Evolutionary conservation across 805 yeast species (phyloP).

Genomic region (Yarrowia alimentaria): DNA sequence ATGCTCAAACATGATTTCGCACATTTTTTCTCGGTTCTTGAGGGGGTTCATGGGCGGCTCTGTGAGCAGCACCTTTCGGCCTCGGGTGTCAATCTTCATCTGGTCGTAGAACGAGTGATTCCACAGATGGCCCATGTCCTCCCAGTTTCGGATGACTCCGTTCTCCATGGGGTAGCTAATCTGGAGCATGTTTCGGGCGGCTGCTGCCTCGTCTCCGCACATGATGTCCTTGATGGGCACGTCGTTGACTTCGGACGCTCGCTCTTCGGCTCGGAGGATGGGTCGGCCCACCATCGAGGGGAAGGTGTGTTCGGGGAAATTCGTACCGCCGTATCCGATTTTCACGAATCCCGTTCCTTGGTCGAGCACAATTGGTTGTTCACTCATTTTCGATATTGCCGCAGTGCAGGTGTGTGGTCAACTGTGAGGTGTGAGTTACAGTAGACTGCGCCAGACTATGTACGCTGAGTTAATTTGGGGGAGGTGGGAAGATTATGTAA

Average conservation of each 20-base stretch:
- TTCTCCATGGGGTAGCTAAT: slow-evolving; percentile 98
- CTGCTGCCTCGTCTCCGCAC: slow-evolving; percentile 96
- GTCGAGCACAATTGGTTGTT: slow-evolving; percentile 63
- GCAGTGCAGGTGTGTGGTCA: slow-evolving; percentile 5
- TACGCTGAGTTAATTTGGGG: too few relatives aligned
- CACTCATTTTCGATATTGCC: slow-evolving; percentile 23
- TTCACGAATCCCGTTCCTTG: slow-evolving; percentile 99
- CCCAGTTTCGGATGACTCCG: slow-evolving; percentile 97
- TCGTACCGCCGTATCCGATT: slow-evolving; percentile 94
- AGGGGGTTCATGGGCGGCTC: slow-evolving; percentile 98
- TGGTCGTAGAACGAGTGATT: slow-evolving; percentile 93
- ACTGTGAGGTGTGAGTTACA: too few relatives aligned
- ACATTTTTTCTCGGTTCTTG: slow-evolving; percentile 86
- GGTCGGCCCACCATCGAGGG: slow-evolving; percentile 98
- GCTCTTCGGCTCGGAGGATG: slow-evolving; percentile 92
- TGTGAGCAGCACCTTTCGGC: slow-evolving; percentile 80
- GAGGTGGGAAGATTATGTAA: too few relatives aligned
- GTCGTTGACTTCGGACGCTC: slow-evolving; percentile 51
- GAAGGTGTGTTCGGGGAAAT: slow-evolving; percentile 94
- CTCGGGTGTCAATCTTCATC: slow-evolving; percentile 71
- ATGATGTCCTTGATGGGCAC: slow-evolving; percentile 88
- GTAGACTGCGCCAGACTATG: too few relatives aligned
- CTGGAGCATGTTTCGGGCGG: slow-evolving; percentile 84
- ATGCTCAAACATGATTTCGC: slow-evolving; percentile 88
- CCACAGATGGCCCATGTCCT: slow-evolving; percentile 98